Evolutionary conservation across 768 basidiomycete species (phyloP).

Genomic region (Aureoboletus auriporus): DNA sequence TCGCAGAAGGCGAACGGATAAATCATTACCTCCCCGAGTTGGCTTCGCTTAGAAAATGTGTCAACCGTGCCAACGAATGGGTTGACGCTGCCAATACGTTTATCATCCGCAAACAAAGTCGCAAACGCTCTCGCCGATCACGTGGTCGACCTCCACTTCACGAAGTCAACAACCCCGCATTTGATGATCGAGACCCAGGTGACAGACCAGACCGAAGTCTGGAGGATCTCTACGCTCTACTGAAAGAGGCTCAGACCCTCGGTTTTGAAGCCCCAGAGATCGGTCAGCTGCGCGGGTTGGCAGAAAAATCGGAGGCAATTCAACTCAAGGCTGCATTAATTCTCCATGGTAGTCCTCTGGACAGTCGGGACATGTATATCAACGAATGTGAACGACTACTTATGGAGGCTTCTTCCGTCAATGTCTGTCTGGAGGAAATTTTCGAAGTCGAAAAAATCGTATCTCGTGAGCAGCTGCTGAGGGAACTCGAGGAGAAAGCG

Average conservation of each 20-base stretch:
- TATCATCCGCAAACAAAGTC: slow-evolving; percentile 72
- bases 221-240: slow-evolving; percentile 63
- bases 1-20: slow-evolving; percentile 88
- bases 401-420: slow-evolving; percentile 67
- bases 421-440: slow-evolving; percentile 81
- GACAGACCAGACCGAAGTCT: slow-evolving; percentile 71
- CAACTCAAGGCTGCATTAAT: slow-evolving; percentile 52
- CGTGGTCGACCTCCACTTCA: slow-evolving; percentile 49
- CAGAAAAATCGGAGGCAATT: slow-evolving; percentile 61
- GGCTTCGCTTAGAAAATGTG: slow-evolving; percentile 68
- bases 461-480: slow-evolving; percentile 70
- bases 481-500: slow-evolving; percentile 69
- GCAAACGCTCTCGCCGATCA: slow-evolving; percentile 68
- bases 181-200: slow-evolving; percentile 46
- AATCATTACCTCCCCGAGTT: slow-evolving; percentile 72
- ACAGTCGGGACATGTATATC: slow-evolving; percentile 54
- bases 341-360: slow-evolving; percentile 39
- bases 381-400: slow-evolving; percentile 70
- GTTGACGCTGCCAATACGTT: slow-evolving; percentile 79
- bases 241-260: slow-evolving; percentile 69
- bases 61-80: slow-evolving; percentile 81
- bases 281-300: slow-evolving; percentile 46
- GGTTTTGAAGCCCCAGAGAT: slow-evolving; percentile 87
- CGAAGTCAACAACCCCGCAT: slow-evolving; percentile 34
- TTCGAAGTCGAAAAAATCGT: slow-evolving; percentile 76